A percentile compares a stretch with the other conserved stretches of the same genome.
phyloP scores from a whole-genome alignment of 192 early-diverging fungal species.

The Pilobolus umbonatus region DNA sequence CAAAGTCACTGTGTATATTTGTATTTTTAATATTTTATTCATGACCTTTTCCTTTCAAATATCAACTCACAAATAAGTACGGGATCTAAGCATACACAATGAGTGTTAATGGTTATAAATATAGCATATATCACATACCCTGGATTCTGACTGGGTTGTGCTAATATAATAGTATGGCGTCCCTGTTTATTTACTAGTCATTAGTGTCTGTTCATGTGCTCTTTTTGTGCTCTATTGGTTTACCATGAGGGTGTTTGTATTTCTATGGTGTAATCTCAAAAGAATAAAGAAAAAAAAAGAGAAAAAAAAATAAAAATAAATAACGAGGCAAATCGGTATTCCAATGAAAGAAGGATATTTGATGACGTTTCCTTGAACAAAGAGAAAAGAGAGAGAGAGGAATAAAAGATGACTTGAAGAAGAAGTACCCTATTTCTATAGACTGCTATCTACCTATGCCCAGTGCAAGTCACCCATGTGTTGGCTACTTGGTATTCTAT shows the following conservation, averaged over 20 bases:
- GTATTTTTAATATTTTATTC: not conserved
- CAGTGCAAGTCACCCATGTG: no score
- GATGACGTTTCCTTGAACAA: no score
- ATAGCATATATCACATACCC: slow-evolving; percentile 1
- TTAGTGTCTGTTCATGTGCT: not conserved
- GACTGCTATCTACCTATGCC: no score
- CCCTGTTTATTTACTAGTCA: slow-evolving; percentile 1
- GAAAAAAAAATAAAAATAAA: not conserved
- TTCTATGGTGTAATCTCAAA: no score
- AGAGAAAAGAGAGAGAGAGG: no score
- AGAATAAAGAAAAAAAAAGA: not conserved
- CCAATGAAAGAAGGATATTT: no score
- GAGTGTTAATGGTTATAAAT: not conserved
- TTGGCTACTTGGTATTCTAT: no score
- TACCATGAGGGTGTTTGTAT: not conserved
- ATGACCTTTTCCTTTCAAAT: not conserved
- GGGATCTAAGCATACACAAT: not conserved
- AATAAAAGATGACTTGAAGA: no score
- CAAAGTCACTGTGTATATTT: slow-evolving; percentile 13
- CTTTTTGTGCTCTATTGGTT: not conserved
- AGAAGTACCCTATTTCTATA: no score
- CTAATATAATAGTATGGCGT: slow-evolving; percentile 19
- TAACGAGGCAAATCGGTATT: no score
- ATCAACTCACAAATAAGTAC: slow-evolving; percentile 23
- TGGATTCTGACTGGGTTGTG: slow-evolving; percentile 2